phyloP scores from a whole-genome alignment of 1,284 basidiomycete genomes.

The Ganoderma lucidum region DNA sequence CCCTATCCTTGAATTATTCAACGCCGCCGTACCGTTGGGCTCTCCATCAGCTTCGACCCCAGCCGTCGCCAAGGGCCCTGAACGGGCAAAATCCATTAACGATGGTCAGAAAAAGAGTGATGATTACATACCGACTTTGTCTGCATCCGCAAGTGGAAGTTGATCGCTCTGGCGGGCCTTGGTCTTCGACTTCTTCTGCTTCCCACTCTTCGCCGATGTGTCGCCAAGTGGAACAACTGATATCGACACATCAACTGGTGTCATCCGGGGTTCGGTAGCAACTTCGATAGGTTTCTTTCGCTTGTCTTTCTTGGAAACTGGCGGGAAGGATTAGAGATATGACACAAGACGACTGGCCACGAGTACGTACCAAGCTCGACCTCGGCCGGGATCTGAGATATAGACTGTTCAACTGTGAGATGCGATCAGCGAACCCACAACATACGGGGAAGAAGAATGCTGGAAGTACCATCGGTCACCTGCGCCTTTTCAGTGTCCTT shows the following conservation, averaged over 20 bases:
- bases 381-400: neutral
- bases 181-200: constrained; percentile 8
- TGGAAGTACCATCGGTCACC: neutral
- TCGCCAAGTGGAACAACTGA: neutral
- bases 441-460: neutral
- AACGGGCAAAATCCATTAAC: neutral
- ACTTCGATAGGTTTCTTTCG: neutral
- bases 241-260: neutral
- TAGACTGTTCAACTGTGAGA: neutral
- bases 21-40: neutral
- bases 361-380: neutral
- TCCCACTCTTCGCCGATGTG: neutral
- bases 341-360: neutral
- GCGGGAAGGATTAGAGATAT: neutral
- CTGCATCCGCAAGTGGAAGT: neutral
- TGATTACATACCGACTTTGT: neutral
- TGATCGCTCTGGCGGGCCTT: neutral
- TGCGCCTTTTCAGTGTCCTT: neutral
- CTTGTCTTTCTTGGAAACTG: constrained; percentile 1
- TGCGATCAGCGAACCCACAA: neutral
- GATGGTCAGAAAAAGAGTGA: neutral
- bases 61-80: neutral
- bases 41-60: neutral
- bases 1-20: too few species aligned
- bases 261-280: too few species aligned